phyloP scores from a whole-genome alignment of 768 basidiomycete species.

The Suillus subaureus region DNA sequence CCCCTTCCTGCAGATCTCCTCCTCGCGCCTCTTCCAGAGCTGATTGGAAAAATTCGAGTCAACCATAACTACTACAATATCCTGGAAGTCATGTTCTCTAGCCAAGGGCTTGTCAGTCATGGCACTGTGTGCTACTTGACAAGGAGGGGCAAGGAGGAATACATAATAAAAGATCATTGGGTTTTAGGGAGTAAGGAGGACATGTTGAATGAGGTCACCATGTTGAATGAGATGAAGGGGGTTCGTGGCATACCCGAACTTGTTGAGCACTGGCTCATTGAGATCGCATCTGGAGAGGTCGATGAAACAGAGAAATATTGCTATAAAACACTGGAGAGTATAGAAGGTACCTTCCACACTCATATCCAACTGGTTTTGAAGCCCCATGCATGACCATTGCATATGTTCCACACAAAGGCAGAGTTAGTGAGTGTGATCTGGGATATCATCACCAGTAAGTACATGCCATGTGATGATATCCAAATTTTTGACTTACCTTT shows the following conservation, averaged over 20 bases:
- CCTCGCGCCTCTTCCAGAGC: neutral
- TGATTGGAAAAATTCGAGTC: neutral
- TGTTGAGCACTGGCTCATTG: neutral
- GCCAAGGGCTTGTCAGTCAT: too few species aligned
- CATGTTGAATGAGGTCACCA: conserved; percentile 8
- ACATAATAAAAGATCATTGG: conserved; percentile 13
- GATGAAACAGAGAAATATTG: neutral
- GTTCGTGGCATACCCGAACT: conserved; percentile 9
- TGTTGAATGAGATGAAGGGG: conserved; percentile 4
- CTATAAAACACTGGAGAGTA: neutral
- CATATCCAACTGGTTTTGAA: neutral
- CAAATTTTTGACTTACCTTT: too few species aligned
- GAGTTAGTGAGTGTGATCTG: too few species aligned
- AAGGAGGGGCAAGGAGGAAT: neutral
- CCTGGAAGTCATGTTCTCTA: neutral
- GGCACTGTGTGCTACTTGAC: neutral
- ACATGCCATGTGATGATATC: too few species aligned
- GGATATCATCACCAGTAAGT: too few species aligned
- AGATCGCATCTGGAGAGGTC: neutral
- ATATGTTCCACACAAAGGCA: neutral
- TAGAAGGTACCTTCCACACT: neutral
- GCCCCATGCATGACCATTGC: neutral
- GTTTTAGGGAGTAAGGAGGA: neutral
- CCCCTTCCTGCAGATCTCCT: neutral
- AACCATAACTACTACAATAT: neutral